Conservation (phyloP, 2,329 filamentous ascomycete genomes). For the Alternaria sp. region DNA sequence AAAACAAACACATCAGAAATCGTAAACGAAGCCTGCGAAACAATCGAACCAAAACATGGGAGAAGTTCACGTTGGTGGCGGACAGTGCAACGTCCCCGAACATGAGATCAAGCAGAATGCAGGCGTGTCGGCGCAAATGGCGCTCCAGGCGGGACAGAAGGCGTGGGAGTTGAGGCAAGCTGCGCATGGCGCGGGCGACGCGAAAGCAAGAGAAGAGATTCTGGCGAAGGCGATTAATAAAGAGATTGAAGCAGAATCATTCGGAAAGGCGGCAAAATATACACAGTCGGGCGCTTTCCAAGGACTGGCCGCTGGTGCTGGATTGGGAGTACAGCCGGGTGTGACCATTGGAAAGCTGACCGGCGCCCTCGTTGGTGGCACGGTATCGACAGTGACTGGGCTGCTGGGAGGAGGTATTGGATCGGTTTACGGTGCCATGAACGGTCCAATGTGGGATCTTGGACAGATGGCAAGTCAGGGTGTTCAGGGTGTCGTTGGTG, state of each 20-base stretch:
- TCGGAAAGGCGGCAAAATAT: conserved; percentile 52
- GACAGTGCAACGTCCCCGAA: conserved; percentile 35
- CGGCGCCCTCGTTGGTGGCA: conserved; percentile 45
- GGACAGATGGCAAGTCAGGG: conserved; percentile 47
- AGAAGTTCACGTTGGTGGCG: conserved; percentile 10
- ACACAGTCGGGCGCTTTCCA: conserved; percentile 49
- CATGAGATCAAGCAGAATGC: conserved; percentile 50
- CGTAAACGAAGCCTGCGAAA: conserved; percentile 10
- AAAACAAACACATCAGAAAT: conserved; percentile 13
- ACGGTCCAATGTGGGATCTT: conserved; percentile 45
- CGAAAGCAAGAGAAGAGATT: conserved; percentile 48
- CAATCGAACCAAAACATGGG: conserved; percentile 13
- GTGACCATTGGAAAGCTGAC: conserved; percentile 46
- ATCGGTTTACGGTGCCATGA: conserved; percentile 45
- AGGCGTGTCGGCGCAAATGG: conserved; percentile 46
- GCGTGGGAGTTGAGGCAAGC: conserved; percentile 50
- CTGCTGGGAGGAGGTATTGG: conserved; percentile 46
- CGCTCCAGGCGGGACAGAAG: conserved; percentile 47
- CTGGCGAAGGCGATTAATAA: conserved; percentile 50
- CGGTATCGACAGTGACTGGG: conserved; percentile 42
- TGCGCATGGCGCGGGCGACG: conserved; percentile 48
- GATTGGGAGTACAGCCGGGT: conserved; percentile 46
- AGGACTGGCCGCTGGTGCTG: conserved; percentile 49
- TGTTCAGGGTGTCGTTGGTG: conserved; percentile 41
- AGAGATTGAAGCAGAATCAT: conserved; percentile 51